Conservation (phyloP, 345 rosid genomes). For the Gossypium stocksii region DNA sequence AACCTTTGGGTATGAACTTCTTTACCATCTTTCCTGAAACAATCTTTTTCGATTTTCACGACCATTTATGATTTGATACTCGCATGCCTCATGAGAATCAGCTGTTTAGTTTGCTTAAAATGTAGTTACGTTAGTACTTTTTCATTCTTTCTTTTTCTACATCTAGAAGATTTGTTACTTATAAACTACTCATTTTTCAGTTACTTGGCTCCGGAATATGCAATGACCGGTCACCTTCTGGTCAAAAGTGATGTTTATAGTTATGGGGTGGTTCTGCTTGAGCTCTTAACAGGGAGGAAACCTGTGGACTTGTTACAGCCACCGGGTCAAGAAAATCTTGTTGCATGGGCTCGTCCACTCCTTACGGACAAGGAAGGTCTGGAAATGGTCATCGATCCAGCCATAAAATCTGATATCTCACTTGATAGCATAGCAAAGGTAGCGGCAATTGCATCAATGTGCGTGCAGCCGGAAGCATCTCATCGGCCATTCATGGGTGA, state of each 20-base stretch:
- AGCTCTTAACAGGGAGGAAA: slow-evolving; percentile 64
- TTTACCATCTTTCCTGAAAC: neutral
- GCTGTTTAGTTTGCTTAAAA: neutral
- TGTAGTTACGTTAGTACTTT: neutral
- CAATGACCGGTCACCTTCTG: slow-evolving; percentile 78
- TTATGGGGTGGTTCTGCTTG: slow-evolving; percentile 78
- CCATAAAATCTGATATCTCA: slow-evolving; percentile 32
- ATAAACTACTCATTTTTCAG: slow-evolving; percentile 28
- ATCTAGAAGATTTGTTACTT: neutral
- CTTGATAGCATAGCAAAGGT: slow-evolving; percentile 50
- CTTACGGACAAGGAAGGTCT: slow-evolving; percentile 50
- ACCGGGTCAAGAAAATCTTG: slow-evolving; percentile 68
- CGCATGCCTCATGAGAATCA: neutral
- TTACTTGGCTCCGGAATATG: slow-evolving; percentile 75
- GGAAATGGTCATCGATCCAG: slow-evolving; percentile 44
- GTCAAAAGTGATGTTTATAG: slow-evolving; percentile 81
- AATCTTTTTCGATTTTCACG: neutral
- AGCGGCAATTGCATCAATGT: slow-evolving; percentile 74
- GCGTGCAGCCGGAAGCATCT: slow-evolving; percentile 67
- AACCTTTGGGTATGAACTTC: slow-evolving; percentile 61
- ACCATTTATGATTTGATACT: neutral
- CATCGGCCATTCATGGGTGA: slow-evolving; percentile 77
- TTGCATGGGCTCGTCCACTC: slow-evolving; percentile 58
- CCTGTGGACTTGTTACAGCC: slow-evolving; percentile 69
- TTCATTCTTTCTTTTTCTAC: neutral